Conservation (phyloP, 352 stramenopile species). For the Phytophthora hybrid region DNA sequence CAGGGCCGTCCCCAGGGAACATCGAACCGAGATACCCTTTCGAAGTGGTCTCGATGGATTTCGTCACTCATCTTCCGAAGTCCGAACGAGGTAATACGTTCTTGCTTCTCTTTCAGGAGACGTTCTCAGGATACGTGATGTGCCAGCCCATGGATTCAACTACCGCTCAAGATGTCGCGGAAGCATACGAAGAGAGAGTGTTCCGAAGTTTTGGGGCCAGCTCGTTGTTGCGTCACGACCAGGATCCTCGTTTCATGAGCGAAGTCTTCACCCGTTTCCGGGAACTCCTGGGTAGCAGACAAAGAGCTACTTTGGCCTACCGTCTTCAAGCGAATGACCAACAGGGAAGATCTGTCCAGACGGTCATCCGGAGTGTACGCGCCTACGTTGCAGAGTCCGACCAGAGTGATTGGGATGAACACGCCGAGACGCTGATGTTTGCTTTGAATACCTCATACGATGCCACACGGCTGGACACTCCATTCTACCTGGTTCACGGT, state of each 20-base stretch:
- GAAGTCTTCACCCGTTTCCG: slow-evolving; percentile 34
- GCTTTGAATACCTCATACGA: slow-evolving; percentile 28
- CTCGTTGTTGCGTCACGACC: slow-evolving; percentile 29
- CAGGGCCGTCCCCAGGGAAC: too few species aligned
- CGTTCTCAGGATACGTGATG: slow-evolving; percentile 23
- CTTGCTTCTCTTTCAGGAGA: slow-evolving; percentile 9
- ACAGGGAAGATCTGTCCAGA: slow-evolving; percentile 40
- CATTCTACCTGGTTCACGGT: slow-evolving; percentile 29
- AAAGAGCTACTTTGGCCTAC: slow-evolving; percentile 42
- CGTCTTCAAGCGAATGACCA: slow-evolving; percentile 44
- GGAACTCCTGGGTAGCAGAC: slow-evolving; percentile 25
- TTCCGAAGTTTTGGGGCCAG: slow-evolving; percentile 37
- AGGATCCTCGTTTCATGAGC: slow-evolving; percentile 39
- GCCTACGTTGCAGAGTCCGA: slow-evolving; percentile 27
- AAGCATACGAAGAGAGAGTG: slow-evolving; percentile 35
- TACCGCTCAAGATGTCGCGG: slow-evolving; percentile 20
- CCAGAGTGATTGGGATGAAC: slow-evolving; percentile 43
- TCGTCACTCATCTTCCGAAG: background rate
- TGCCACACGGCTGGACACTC: slow-evolving; percentile 4
- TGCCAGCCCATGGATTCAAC: slow-evolving; percentile 22
- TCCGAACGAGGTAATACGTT: background rate
- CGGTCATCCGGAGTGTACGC: slow-evolving; percentile 26
- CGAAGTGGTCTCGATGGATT: too few species aligned
- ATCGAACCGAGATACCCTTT: too few species aligned
- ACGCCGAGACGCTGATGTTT: slow-evolving; percentile 34